Percentiles rank a stretch among this genome's conserved stretches.
phyloP scores from a whole-genome alignment of 2,329 filamentous ascomycete genomes.

The Botrytis porri region DNA sequence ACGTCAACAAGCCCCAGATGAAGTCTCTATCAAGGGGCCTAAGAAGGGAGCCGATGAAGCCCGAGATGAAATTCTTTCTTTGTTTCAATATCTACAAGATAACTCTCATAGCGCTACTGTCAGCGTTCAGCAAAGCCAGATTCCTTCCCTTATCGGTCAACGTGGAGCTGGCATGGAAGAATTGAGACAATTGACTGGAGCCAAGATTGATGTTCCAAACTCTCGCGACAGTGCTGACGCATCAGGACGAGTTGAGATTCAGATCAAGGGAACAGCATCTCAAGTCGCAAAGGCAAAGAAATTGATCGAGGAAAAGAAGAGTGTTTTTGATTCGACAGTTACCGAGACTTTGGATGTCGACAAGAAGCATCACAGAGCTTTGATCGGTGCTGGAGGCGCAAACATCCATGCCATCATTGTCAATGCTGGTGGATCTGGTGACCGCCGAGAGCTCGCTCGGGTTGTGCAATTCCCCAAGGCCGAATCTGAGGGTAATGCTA shows the following conservation, averaged over 20 bases:
- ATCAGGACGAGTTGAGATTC: conserved; percentile 74
- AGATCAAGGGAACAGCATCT: conserved; percentile 86
- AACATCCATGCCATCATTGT: conserved; percentile 84
- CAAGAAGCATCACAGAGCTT: conserved; percentile 83
- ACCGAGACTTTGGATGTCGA: conserved; percentile 84
- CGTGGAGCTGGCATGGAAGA: conserved; percentile 89
- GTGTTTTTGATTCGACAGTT: conserved; percentile 86
- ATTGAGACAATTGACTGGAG: conserved; percentile 77
- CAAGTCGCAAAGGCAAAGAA: conserved; percentile 92
- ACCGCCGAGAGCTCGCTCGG: conserved; percentile 77
- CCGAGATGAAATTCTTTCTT: conserved; percentile 82
- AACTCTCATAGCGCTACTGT: conserved; percentile 78
- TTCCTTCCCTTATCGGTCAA: conserved; percentile 90
- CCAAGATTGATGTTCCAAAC: conserved; percentile 87
- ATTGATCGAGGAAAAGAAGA: conserved; percentile 79
- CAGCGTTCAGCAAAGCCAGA: conserved; percentile 83
- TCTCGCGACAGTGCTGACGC: conserved; percentile 66
- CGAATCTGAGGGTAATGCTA: conserved; percentile 75
- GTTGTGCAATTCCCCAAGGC: conserved; percentile 94
- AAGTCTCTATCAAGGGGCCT: conserved; percentile 86
- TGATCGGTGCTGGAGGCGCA: conserved; percentile 84
- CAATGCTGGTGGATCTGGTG: conserved; percentile 84
- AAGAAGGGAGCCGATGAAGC: conserved; percentile 91
- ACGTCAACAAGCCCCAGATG: conserved; percentile 75
- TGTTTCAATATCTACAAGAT: conserved; percentile 87